A percentile compares a stretch with the other conserved stretches of the same genome.
Evolutionary conservation across 163 green algal species (phyloP).

Genomic region (Smithsoniella earleae): DNA sequence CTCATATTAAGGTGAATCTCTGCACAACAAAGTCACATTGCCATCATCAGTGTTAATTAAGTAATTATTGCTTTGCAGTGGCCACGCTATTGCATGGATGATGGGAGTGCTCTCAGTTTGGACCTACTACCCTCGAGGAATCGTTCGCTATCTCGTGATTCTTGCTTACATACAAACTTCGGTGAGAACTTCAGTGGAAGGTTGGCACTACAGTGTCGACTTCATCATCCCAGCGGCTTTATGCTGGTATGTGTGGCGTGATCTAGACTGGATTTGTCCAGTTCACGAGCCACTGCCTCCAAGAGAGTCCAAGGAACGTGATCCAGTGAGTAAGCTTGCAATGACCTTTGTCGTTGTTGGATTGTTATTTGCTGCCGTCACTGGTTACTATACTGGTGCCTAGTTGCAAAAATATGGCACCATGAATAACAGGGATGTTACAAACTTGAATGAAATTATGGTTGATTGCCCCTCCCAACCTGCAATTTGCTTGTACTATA

Average conservation of each 20-base stretch:
- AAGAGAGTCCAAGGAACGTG: not conserved
- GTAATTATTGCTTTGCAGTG: slow-evolving; percentile 30
- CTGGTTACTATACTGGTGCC: slow-evolving; percentile 2
- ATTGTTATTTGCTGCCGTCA: not conserved
- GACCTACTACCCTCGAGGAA: slow-evolving; percentile 20
- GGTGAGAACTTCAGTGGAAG: slow-evolving; percentile 6
- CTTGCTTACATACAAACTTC: slow-evolving; percentile 19
- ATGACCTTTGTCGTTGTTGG: not conserved
- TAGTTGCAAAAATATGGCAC: not conserved
- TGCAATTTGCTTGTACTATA: too few relatives aligned
- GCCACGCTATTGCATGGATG: slow-evolving; percentile 18
- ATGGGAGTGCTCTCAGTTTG: slow-evolving; percentile 9
- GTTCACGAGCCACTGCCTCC: not conserved
- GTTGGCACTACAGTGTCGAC: slow-evolving; percentile 27
- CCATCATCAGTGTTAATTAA: too few relatives aligned
- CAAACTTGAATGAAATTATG: too few relatives aligned
- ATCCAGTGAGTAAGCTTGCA: slow-evolving; percentile 4
- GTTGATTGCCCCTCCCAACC: too few relatives aligned
- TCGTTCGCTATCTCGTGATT: not conserved
- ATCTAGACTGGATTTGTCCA: slow-evolving; percentile 16
- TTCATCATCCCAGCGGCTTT: slow-evolving; percentile 19
- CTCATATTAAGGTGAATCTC: slow-evolving; percentile 2
- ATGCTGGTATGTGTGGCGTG: slow-evolving; percentile 17
- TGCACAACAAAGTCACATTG: too few relatives aligned
- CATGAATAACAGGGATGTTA: too few relatives aligned